Evolutionary conservation across 2,329 filamentous ascomycete species (phyloP).

Genomic region (Leptodontidium sp.): DNA sequence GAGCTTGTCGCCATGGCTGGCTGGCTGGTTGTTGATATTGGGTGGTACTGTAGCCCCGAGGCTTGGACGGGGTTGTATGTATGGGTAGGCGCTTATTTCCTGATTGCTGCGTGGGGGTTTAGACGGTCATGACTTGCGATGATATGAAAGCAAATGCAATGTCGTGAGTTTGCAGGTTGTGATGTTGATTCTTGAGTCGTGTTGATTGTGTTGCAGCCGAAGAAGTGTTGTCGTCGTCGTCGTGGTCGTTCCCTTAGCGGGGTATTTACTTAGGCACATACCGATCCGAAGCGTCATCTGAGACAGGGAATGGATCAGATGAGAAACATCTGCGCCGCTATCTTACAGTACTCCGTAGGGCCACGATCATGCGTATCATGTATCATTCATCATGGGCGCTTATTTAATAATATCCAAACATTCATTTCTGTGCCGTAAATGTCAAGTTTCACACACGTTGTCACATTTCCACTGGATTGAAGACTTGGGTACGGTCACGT

Average conservation of each 20-base stretch:
- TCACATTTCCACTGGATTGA: not conserved
- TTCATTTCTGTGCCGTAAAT: not conserved
- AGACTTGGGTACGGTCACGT: not conserved
- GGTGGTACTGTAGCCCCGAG: not conserved
- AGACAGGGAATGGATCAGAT: constrained; percentile 20
- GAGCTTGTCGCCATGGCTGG: not conserved
- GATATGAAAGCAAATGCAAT: not conserved
- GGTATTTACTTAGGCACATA: constrained; percentile 18
- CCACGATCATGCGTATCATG: not conserved
- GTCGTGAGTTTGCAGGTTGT: constrained; percentile 14
- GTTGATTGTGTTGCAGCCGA: constrained; percentile 6
- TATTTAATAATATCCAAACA: not conserved
- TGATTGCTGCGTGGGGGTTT: not conserved
- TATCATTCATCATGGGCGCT: not conserved
- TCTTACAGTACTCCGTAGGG: no score
- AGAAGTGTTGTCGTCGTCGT: constrained; percentile 19
- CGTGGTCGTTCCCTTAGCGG: constrained; percentile 24
- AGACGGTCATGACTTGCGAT: constrained; percentile 14
- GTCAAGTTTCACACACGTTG: not conserved
- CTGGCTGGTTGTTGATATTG: constrained; percentile 8
- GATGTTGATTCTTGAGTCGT: not conserved
- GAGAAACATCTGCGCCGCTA: constrained; percentile 3
- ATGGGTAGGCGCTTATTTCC: constrained; percentile 2
- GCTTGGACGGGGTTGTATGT: not conserved
- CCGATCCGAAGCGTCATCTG: constrained; percentile 19